Evolutionary conservation across 352 stramenopile genomes (phyloP).

Genomic region (Aphanomyces stellatus): DNA sequence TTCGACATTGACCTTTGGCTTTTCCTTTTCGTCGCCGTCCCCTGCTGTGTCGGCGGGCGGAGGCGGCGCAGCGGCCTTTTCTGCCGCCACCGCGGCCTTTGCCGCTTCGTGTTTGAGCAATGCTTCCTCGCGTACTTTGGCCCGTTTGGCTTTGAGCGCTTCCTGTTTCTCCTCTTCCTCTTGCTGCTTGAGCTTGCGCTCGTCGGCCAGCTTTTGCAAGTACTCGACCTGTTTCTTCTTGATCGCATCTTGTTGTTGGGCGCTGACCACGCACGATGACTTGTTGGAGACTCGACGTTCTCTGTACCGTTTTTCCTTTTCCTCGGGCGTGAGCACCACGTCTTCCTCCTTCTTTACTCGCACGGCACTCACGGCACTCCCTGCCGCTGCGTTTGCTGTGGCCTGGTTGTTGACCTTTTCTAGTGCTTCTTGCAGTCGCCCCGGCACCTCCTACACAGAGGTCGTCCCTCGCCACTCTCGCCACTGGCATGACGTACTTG

Average conservation of each 20-base stretch:
- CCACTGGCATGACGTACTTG: conserved; percentile 28
- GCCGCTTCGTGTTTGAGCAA: conserved; percentile 47
- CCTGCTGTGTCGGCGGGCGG: conserved; percentile 26
- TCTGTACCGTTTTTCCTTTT: conserved; percentile 23
- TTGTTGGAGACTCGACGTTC: too few relatives aligned
- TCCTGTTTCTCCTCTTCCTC: conserved; percentile 54
- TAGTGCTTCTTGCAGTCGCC: conserved; percentile 20
- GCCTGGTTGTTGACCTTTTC: conserved; percentile 17
- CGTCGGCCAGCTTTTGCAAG: conserved; percentile 42
- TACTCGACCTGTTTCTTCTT: conserved; percentile 65
- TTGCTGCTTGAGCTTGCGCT: conserved; percentile 57
- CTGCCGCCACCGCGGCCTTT: neutral
- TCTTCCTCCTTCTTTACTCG: conserved; percentile 20
- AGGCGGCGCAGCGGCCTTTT: conserved; percentile 24
- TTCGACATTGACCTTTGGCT: conserved; percentile 32
- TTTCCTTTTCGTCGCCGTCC: conserved; percentile 30
- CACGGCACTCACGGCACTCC: conserved; percentile 15
- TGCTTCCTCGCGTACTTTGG: conserved; percentile 45
- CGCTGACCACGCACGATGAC: too few relatives aligned
- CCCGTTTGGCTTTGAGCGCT: conserved; percentile 44
- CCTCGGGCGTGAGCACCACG: neutral
- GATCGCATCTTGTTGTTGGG: conserved; percentile 23
- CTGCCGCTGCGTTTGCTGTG: too few relatives aligned
- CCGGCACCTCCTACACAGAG: conserved; percentile 16
- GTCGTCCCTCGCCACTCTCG: neutral